Base-by-base conservation (phyloP, 345 rosid genomes). In the Boechera divaricarpa region DNA sequence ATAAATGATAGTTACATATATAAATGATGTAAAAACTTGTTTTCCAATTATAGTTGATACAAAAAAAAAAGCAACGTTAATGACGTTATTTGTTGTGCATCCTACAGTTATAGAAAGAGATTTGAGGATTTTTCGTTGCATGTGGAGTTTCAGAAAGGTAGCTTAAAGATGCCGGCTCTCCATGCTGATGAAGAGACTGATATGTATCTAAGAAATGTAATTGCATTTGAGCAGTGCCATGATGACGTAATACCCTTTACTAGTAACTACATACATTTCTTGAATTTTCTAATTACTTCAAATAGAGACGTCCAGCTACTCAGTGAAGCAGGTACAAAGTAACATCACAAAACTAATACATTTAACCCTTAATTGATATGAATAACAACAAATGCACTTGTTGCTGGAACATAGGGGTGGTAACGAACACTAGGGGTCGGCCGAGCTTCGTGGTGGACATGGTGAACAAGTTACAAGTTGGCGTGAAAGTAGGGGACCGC, bases 391-490 rank as follows among this genome's bases (percentile, higher is more conserved):
- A 36, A 60, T 29, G 16, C 13, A 8, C 10, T 16, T 29, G 0
- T 9, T 11, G 16, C 31, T 61, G 33, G 16, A 15, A 24, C 49
- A 68, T 26, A 68, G 36, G 55, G 61, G 38, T 53, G 51, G 26
- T 68, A 54, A 1, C 0, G 8, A 42, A 54, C 52, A 0, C 7
- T 58, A 2, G 28, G 39, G 15, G 63, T 41, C 33, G 52, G 5
- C 16, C 53, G n/a, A 45, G 69, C n/a, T 41, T 28, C 2, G 73
- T 69, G 73, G 5, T 69, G 12, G 41, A 55, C 18, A 69, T 69
- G 52, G 53, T 56, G 2, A 55, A 69, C 29, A 28, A 29, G 0
- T 69, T 55, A 16, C 33, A 56, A 18, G 7, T 12, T 69, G 53
- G 63, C 2, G 11, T 41, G 31, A 10, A 5, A 5, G 28, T 10